These are phyloP conservation scores for Pontederia paniculata DNA, from an alignment of 176 grass and related monocot genomes.

Conservation along the genomic window DNA sequence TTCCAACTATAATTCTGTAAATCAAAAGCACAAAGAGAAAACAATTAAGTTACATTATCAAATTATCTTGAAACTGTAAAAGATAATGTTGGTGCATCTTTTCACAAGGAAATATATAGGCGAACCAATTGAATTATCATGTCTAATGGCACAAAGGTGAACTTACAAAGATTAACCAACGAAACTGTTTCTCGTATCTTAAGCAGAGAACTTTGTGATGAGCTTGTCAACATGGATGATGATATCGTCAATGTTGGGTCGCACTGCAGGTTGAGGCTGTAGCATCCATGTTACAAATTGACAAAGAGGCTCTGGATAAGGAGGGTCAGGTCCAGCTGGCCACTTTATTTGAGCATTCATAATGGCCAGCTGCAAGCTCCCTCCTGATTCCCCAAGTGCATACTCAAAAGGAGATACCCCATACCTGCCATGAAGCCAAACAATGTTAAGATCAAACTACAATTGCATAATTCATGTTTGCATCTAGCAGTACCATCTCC, in stretches of 20 bases:
- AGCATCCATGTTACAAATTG: slow-evolving; percentile 88
- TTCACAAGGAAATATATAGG: no score
- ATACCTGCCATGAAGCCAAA: slow-evolving; percentile 29
- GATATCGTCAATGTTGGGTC: slow-evolving; percentile 71
- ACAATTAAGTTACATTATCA: no score
- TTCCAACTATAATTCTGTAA: no score
- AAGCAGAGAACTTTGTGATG: slow-evolving; percentile 55
- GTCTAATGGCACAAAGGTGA: neutral
- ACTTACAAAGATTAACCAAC: neutral
- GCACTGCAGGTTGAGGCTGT: slow-evolving; percentile 68
- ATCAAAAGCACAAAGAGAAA: no score
- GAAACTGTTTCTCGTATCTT: slow-evolving; percentile 22
- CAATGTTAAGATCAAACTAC: neutral
- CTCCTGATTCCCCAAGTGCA: slow-evolving; percentile 65
- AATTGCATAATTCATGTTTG: no score
- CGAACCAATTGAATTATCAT: slow-evolving; percentile 5
- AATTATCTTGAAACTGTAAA: no score
- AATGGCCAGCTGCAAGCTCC: slow-evolving; percentile 40
- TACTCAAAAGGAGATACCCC: slow-evolving; percentile 84
- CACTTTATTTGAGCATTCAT: slow-evolving; percentile 77
- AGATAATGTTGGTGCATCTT: no score
- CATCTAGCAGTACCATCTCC: no score
- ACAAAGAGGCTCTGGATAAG: slow-evolving; percentile 48
- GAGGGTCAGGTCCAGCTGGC: slow-evolving; percentile 27
- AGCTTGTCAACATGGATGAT: slow-evolving; percentile 95